phyloP scores from a whole-genome alignment of 768 basidiomycete species.

The Suillus bovinus region DNA sequence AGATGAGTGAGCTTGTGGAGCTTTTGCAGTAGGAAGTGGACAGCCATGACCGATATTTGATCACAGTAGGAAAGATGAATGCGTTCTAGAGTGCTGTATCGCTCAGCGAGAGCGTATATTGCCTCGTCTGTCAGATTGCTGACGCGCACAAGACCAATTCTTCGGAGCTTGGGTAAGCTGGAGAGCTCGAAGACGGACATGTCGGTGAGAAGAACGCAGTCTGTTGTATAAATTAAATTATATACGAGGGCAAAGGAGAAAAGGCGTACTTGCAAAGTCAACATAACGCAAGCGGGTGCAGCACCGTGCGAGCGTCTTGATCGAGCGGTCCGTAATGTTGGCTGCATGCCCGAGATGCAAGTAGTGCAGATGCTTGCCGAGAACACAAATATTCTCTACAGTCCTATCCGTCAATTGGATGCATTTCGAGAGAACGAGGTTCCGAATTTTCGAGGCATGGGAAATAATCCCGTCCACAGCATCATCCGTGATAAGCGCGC shows the following conservation, averaged over 20 bases:
- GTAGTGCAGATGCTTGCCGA: constrained; percentile 93
- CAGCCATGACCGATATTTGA: constrained; percentile 87
- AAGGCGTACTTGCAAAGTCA: constrained; percentile 85
- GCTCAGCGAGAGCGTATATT: constrained; percentile 83
- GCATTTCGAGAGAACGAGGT: constrained; percentile 87
- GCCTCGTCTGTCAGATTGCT: constrained; percentile 92
- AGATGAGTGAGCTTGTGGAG: constrained; percentile 93
- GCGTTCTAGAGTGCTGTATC: constrained; percentile 86
- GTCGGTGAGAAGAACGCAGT: constrained; percentile 86
- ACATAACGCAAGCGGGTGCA: constrained; percentile 94
- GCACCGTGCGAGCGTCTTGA: constrained; percentile 76
- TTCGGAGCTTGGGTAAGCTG: constrained; percentile 82
- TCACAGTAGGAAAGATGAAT: constrained; percentile 98
- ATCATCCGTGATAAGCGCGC: constrained; percentile 76
- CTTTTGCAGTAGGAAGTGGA: constrained; percentile 86
- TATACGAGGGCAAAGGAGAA: not conserved
- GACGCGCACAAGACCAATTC: constrained; percentile 94
- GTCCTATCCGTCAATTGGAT: constrained; percentile 73
- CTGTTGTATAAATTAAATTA: constrained; percentile 39
- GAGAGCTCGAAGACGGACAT: constrained; percentile 93
- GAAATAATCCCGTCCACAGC: constrained; percentile 82
- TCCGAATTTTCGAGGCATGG: constrained; percentile 82
- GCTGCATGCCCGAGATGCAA: constrained; percentile 92
- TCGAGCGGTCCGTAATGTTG: constrained; percentile 87
- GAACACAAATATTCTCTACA: constrained; percentile 78